Percentiles rank a stretch among this genome's conserved stretches.
Conservation (phyloP, 2,329 filamentous ascomycete genomes). For the Botrytis pseudocinerea region DNA sequence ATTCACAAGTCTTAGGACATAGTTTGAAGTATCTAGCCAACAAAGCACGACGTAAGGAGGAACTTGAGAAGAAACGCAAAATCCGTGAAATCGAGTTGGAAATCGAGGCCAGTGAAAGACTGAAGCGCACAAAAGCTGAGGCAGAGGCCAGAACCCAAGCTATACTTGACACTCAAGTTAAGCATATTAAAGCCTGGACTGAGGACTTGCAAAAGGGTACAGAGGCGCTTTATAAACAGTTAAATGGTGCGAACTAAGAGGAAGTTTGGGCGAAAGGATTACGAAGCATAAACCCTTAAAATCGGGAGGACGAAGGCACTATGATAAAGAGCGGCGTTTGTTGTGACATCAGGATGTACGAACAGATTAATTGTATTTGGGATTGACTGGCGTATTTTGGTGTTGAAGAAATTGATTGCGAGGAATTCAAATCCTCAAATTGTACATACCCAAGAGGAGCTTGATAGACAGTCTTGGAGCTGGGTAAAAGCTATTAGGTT, state of each 20-base stretch:
- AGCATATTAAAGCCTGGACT: conserved; percentile 30
- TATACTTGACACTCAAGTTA: conserved; percentile 30
- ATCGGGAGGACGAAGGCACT: conserved; percentile 80
- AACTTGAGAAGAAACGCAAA: conserved; percentile 39
- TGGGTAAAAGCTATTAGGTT: background rate
- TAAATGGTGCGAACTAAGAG: conserved; percentile 38
- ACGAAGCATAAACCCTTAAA: conserved; percentile 87
- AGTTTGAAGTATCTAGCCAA: conserved; percentile 52
- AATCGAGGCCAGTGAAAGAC: conserved; percentile 35
- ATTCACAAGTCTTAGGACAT: conserved; percentile 45
- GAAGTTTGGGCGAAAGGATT: conserved; percentile 43
- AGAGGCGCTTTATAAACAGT: conserved; percentile 35
- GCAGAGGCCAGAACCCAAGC: conserved; percentile 24
- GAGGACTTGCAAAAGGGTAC: conserved; percentile 35
- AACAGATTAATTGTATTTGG: background rate
- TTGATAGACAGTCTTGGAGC: background rate
- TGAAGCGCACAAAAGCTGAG: conserved; percentile 33
- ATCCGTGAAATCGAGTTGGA: conserved; percentile 35
- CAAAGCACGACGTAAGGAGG: conserved; percentile 44
- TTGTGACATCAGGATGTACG: background rate
- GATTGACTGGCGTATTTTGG: conserved; percentile 2
- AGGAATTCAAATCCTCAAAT: background rate
- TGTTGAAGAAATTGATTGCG: background rate
- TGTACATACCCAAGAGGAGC: conserved; percentile 10
- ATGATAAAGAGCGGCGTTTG: background rate